Evolutionary conservation across 371 early-diverging fungal species (phyloP), one percentile per base, ranked within the genome.

Genomic region (Mortierella sp.): DNA sequence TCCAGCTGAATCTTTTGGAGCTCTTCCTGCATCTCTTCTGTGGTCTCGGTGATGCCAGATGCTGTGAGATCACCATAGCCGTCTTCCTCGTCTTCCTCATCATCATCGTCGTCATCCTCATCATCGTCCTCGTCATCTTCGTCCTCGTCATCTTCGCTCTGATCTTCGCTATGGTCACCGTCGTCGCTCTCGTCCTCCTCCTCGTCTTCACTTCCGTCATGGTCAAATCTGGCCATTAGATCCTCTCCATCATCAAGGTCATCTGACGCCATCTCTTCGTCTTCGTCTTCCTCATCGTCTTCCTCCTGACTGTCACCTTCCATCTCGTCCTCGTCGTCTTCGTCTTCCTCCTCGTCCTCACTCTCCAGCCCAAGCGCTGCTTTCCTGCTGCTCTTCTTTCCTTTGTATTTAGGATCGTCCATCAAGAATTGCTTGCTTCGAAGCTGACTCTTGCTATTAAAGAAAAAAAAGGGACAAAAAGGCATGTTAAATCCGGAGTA

Each of bases 391-490:
- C 83, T 81, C 37, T 83, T 84, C 61, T 90, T 86, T 46, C 95
- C 94, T 37, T 81, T 75, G 78, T 94, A 94, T 51, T 93, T 92
- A 15, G 92, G 90, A 59, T 93, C 94, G 54, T 90, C 88, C 59
- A 92, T 80, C 11, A 86, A 71, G 28, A 90, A 83, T 4, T 84
- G 83, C 50, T 88, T 84, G 26, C 76, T 86, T 44, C 93, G 86
- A 61, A 94, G 64, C 24, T 84, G 71, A 78, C 92, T 91, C 70
- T 90, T 90, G 19, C 82, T 83, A 60, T 26, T 6, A 30, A 61
- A 46, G 15, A 17, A 21, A 32, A 34, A 27, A 42, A 39, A 51
- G 8, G 46, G 8, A 34, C 6, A 32, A 9, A 11, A 17, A 4
- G 31, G 1, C 1, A 56, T 42, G 44, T 27, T 17, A 19, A 19